Evolutionary conservation across 2,329 filamentous ascomycete species (phyloP).

Genomic region (Epichloe scottii): DNA sequence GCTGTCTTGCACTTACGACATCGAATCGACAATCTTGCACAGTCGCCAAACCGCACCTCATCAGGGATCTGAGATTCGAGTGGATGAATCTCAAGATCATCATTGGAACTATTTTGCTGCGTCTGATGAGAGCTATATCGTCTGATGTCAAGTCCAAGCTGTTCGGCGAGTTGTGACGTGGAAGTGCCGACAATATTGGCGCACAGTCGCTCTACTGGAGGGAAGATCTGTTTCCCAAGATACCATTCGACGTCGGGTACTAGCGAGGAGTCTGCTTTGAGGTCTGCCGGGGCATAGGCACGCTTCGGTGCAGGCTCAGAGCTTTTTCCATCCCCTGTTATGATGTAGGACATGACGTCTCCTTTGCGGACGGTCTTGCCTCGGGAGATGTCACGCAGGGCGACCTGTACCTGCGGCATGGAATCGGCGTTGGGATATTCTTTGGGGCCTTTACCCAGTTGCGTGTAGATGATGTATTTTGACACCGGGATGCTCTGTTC

Average conservation of each 20-base stretch:
- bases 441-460: conserved; percentile 84
- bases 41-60: conserved; percentile 74
- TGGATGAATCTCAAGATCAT: conserved; percentile 68
- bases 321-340: conserved; percentile 59
- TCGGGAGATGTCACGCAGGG: conserved; percentile 71
- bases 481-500: conserved; percentile 59
- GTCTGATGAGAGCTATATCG: conserved; percentile 54
- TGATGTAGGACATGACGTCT: conserved; percentile 92
- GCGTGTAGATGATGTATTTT: conserved; percentile 97
- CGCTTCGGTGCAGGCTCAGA: conserved; percentile 72
- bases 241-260: conserved; percentile 95
- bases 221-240: conserved; percentile 94
- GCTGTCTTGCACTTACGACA: conserved; percentile 69
- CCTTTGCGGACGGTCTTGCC: conserved; percentile 85
- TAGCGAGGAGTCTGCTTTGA: conserved; percentile 62
- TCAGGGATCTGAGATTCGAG: conserved; percentile 93
- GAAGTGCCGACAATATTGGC: conserved; percentile 92
- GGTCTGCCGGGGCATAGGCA: conserved; percentile 73
- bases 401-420: conserved; percentile 96
- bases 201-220: conserved; percentile 92
- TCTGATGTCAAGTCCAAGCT: conserved; percentile 78
- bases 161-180: conserved; percentile 78
- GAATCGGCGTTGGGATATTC: conserved; percentile 90
- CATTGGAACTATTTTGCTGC: conserved; percentile 36
- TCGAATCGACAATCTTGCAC: conserved; percentile 60